Evolutionary conservation across 2,329 filamentous ascomycete genomes (phyloP), one percentile per base, ranked within the genome.

Genomic region (Xylariaceae sp.): DNA sequence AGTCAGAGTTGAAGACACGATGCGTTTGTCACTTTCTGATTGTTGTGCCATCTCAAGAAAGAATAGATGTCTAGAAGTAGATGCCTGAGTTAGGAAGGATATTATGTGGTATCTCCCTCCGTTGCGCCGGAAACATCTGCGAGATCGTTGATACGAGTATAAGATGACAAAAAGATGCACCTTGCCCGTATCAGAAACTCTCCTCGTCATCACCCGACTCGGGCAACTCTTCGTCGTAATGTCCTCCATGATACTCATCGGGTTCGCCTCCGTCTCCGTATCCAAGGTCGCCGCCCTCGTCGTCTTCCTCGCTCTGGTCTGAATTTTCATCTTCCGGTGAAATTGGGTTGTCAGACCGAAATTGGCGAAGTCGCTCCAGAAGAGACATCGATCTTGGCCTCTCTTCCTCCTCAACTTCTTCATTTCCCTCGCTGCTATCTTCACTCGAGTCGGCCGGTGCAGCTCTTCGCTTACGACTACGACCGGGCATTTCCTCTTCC

Each of bases 331-430:
- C 39, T 40, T 53, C 49, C 11, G 47, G 47, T 17, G 52, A 45
- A 30, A 53, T 36, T 10, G 47, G 48, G 15, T 55, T 44, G 3
- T 57, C 55, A 3, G 52, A 55, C n/a, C 52, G 52, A 46, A 57
- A 57, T 40, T 57, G 52, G 30, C 45, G 47, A 15, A 57, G 36
- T 14, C 36, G 44, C 17, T 47, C 45, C 17, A 53, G 6, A 9
- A 57, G 46, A 39, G 52, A 50, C 33, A 41, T n/a, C 19, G 49
- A 49, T n/a, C 43, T 48, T 10, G 52, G 44, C 6, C 44, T 22
- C 7, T 47, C 47, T 2, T 49, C 44, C 5, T 41, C 35, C n/a
- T 50, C 40, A n/a, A 44, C 53, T 35, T 46, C 44, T 9, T 43
- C 41, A 3, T 18, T 32, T 27, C 50, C 54, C 12, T 57, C 53